Conservation (phyloP, 2,329 filamentous ascomycete species). For the Venturia carpophila region DNA sequence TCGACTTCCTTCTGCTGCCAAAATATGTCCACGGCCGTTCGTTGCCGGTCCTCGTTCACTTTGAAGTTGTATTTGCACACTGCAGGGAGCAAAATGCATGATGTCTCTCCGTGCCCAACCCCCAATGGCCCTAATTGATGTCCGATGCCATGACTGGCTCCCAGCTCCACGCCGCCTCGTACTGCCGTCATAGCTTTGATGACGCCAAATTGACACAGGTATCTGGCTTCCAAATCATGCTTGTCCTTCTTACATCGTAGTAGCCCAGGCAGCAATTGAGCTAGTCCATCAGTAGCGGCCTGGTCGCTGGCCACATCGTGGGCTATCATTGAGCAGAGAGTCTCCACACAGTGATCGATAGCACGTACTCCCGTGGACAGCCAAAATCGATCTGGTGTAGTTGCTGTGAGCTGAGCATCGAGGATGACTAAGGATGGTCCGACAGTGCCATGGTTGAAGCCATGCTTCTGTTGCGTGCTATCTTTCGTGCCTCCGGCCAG, state of each 20-base stretch:
- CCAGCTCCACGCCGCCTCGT: slow-evolving; percentile 33
- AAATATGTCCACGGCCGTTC: slow-evolving; percentile 34
- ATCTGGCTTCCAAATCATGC: slow-evolving; percentile 36
- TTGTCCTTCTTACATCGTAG: slow-evolving; percentile 34
- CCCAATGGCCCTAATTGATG: slow-evolving; percentile 44
- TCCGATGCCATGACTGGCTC: slow-evolving; percentile 35
- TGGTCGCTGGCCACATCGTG: slow-evolving; percentile 31
- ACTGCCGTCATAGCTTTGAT: slow-evolving; percentile 46
- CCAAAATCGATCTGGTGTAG: slow-evolving; percentile 49
- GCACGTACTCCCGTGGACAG: slow-evolving; percentile 50
- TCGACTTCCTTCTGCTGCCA: slow-evolving; percentile 33
- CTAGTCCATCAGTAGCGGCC: slow-evolving; percentile 34
- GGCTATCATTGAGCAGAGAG: slow-evolving; percentile 36
- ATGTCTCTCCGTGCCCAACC: slow-evolving; percentile 54
- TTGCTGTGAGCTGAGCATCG: slow-evolving; percentile 44
- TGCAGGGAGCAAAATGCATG: slow-evolving; percentile 47
- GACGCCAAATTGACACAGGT: slow-evolving; percentile 45
- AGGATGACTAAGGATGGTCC: slow-evolving; percentile 48
- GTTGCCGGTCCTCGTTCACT: slow-evolving; percentile 27
- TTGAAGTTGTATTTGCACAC: slow-evolving; percentile 48
- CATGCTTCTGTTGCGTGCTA: slow-evolving; percentile 23
- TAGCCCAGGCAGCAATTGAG: slow-evolving; percentile 37
- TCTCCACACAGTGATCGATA: slow-evolving; percentile 53
- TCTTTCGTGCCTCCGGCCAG: slow-evolving; percentile 36
- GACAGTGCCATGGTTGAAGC: slow-evolving; percentile 29